Evolutionary conservation across 139 green algal genomes (phyloP).

Genomic region (Tetraselmis striata): DNA sequence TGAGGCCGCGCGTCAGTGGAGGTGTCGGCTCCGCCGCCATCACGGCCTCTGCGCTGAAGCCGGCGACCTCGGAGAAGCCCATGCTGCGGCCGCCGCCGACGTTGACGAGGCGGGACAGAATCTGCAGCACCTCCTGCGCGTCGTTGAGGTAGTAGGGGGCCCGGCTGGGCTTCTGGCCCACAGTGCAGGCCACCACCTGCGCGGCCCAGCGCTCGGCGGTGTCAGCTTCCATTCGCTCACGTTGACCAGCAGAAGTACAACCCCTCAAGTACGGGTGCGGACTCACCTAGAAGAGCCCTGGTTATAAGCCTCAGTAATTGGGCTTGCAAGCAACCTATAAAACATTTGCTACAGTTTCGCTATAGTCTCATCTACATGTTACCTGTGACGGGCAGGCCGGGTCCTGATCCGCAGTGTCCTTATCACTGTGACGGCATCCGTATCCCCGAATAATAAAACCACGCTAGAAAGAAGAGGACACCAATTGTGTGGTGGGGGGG

Average conservation of each 20-base stretch:
- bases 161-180: slow-evolving; percentile 92
- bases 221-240: too few species aligned
- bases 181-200: slow-evolving; percentile 85
- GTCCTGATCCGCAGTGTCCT: too few species aligned
- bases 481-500: too few species aligned
- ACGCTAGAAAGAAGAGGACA: neutral
- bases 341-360: too few species aligned
- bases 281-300: too few species aligned
- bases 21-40: slow-evolving; percentile 31
- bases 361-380: too few species aligned
- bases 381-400: neutral
- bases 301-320: too few species aligned
- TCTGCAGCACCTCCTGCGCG: slow-evolving; percentile 63
- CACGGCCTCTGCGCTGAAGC: neutral
- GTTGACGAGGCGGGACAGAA: slow-evolving; percentile 38
- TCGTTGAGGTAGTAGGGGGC: slow-evolving; percentile 97
- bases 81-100: slow-evolving; percentile 71
- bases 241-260: too few species aligned
- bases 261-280: too few species aligned
- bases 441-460: neutral
- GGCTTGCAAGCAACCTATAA: too few species aligned
- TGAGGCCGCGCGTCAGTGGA: neutral
- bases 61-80: neutral
- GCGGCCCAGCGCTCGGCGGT: neutral
- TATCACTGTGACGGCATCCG: too few species aligned